A percentile compares a stretch with the other conserved stretches of the same genome.
These are phyloP conservation scores for Pyrrhoderma noxium DNA, from an alignment of 1,284 basidiomycete genomes.

Conservation along the genomic window DNA sequence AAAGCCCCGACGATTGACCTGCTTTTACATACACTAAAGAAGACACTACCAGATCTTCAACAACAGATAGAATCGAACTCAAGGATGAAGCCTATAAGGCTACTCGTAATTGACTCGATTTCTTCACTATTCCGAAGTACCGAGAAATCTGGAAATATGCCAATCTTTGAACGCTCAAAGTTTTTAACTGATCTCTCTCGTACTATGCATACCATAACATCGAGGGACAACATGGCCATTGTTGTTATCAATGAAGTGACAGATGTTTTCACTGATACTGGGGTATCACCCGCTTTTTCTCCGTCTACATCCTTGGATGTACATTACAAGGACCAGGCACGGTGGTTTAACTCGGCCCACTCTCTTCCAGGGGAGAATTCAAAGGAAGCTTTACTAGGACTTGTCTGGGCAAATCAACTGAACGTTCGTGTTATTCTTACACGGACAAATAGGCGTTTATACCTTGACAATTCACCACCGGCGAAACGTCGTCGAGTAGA, in stretches of 20 bases:
- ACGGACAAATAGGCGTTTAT: conserved; percentile 62
- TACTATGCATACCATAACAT: conserved; percentile 62
- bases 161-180: conserved; percentile 63
- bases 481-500: conserved; percentile 31
- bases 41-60: conserved; percentile 56
- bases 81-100: conserved; percentile 47
- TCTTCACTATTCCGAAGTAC: conserved; percentile 69
- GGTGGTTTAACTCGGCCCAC: conserved; percentile 66
- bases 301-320: conserved; percentile 31
- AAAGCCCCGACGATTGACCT: conserved; percentile 50
- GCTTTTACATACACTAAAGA: conserved; percentile 62
- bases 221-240: conserved; percentile 57
- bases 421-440: conserved; percentile 78
- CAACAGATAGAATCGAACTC: conserved; percentile 26
- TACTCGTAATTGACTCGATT: conserved; percentile 78
- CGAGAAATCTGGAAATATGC: conserved; percentile 46
- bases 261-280: conserved; percentile 48
- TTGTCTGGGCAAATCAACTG: conserved; percentile 87
- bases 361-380: conserved; percentile 45
- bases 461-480: conserved; percentile 35
- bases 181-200: conserved; percentile 60
- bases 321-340: conserved; percentile 66
- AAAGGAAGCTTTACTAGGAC: conserved; percentile 79
- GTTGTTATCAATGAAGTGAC: conserved; percentile 83
- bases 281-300: neutral